Evolutionary conservation across 306 rosid species (phyloP).

Genomic region (Lupinus albus): DNA sequence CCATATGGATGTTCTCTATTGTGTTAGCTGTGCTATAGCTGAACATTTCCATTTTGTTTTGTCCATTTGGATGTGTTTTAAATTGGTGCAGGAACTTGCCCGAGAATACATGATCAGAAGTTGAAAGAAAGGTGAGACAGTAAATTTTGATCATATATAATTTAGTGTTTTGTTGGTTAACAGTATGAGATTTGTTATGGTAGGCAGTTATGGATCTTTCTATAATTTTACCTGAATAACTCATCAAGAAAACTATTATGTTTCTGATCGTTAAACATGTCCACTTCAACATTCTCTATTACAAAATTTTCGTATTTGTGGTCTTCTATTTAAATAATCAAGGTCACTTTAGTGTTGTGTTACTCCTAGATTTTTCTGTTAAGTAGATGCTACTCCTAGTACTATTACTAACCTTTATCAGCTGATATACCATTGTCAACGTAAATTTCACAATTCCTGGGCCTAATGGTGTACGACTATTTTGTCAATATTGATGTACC

Average conservation of each 20-base stretch:
- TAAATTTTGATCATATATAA: conserved; percentile 3
- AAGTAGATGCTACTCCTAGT: conserved; percentile 13
- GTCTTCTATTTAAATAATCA: not conserved
- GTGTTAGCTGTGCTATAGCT: conserved; percentile 26
- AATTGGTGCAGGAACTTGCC: conserved; percentile 76
- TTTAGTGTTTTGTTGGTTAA: conserved; percentile 23
- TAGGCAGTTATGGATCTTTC: conserved; percentile 6
- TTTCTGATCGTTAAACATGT: conserved; percentile 14
- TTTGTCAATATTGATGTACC: not conserved
- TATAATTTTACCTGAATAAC: conserved; percentile 9
- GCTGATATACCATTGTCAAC: not conserved
- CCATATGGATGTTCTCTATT: not conserved
- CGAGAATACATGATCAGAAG: conserved; percentile 85
- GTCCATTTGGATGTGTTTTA: not conserved
- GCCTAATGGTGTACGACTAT: not conserved
- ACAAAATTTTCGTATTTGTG: not conserved
- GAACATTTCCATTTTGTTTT: conserved; percentile 13
- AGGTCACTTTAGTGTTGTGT: conserved; percentile 1
- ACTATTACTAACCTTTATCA: not conserved
- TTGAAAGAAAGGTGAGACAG: conserved; percentile 87
- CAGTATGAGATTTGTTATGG: conserved; percentile 1
- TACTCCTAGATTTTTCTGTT: conserved; percentile 1
- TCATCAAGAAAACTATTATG: not conserved
- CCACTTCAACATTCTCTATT: not conserved
- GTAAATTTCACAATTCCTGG: not conserved